Base-by-base conservation (phyloP, 2,329 filamentous ascomycete genomes). In the Raffaelea albimanens region DNA sequence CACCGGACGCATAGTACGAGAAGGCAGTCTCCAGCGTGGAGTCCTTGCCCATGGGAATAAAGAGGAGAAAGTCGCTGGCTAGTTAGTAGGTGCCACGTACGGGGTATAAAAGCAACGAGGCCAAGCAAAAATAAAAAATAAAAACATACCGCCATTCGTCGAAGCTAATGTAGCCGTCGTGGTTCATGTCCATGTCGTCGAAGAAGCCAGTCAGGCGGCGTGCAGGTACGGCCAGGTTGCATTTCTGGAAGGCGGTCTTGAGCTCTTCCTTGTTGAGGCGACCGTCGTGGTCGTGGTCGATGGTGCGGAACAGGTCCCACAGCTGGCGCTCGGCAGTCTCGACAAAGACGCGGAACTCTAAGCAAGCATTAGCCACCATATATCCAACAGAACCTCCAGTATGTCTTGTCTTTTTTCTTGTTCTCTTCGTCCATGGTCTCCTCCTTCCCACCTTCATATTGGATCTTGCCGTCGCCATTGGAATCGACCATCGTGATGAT, bases 91-190 rank as follows among this genome's bases (percentile, higher is more conserved):
- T 16, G 16, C 7, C 11, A 9, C 21, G 18, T n/a, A 14, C n/a
- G 18, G 34, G 31, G 23, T 33, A 39, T 39, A 46, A 22, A 47
- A 44, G 42, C 8, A 51, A 49, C 53, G 46, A 19, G 18, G 34
- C 5, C 5, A 16, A 16, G 18, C n/a, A 2, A 34, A 13, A 36
- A 4, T n/a, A 34, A 16, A 47, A 49, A 45, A 29, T 43, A 51
- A 34, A 45, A n/a, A 49, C 83, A 67, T 80, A 96, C 91, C 91
- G 83, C 93, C 93, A 97, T 75, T 98, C 93, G 55, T 88, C 82
- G 66, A 95, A 97, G 53, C 76, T 89, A 57, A 97, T 95, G 53
- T 71, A 80, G 43, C 89, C 89, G 63, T 98, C 90, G 56, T 83
- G 78, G 67, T 98, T 91, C 61, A 79, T 76, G 63, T 98, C 93